Evolutionary conservation across 1,284 basidiomycete genomes (phyloP).

Genomic region (Cutaneotrichosporon curvatum): DNA sequence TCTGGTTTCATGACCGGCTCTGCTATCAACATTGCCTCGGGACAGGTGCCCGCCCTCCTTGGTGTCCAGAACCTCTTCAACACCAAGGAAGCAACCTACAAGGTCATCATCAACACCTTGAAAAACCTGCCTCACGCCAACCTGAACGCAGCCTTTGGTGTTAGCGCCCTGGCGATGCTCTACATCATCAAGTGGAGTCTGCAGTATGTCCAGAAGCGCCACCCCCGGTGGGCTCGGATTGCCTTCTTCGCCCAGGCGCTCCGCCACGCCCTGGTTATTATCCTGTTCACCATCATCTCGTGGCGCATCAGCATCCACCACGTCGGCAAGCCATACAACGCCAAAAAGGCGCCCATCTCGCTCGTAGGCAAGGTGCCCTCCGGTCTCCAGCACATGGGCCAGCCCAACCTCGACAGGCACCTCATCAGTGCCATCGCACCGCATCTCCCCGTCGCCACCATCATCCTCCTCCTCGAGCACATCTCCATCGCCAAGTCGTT

Average conservation of each 20-base stretch:
- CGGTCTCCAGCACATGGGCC: constrained; percentile 69
- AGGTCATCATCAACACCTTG: constrained; percentile 88
- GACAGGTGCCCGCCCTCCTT: constrained; percentile 78
- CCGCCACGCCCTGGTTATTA: constrained; percentile 78
- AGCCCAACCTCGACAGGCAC: constrained; percentile 58
- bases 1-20: constrained; percentile 78
- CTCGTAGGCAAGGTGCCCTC: constrained; percentile 77
- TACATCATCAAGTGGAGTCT: constrained; percentile 68
- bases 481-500: constrained; percentile 95
- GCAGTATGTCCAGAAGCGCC: constrained; percentile 56
- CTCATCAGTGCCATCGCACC: constrained; percentile 66
- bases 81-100: constrained; percentile 75
- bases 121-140: constrained; percentile 62
- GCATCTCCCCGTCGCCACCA: constrained; percentile 84
- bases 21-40: constrained; percentile 75
- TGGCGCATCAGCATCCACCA: constrained; percentile 68
- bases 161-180: constrained; percentile 57
- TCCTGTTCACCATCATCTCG: constrained; percentile 74
- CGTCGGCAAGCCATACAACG: constrained; percentile 7
- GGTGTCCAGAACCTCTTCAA: constrained; percentile 67
- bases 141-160: constrained; percentile 83
- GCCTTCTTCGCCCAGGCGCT: constrained; percentile 81
- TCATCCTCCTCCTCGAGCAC: constrained; percentile 91
- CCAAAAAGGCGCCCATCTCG: constrained; percentile 66
- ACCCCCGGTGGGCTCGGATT: constrained; percentile 63